These are phyloP conservation scores for Fusarium redolens DNA, from an alignment of 2,329 filamentous ascomycete species.

Conservation along the genomic window DNA sequence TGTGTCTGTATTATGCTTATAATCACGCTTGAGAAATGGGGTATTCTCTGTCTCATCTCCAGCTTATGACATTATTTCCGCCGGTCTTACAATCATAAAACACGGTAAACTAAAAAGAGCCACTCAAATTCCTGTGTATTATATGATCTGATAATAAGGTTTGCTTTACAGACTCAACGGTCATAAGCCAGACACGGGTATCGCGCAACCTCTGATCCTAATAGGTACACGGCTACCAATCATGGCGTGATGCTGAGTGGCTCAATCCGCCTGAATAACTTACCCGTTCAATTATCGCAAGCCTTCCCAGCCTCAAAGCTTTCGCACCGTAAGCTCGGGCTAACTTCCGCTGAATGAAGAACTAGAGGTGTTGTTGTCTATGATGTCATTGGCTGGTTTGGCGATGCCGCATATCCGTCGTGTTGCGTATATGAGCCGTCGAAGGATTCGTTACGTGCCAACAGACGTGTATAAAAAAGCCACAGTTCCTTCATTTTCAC, in stretches of 20 bases:
- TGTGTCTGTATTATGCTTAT: no score
- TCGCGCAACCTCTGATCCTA: not conserved
- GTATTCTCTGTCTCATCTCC: no score
- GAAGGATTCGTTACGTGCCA: not conserved
- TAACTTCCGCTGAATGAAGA: not conserved
- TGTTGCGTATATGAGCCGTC: not conserved
- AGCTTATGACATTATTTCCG: not conserved
- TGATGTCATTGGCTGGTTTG: slow-evolving; percentile 2
- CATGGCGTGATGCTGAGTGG: not conserved
- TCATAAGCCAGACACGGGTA: not conserved
- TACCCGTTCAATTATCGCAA: not conserved
- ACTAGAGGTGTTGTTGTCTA: not conserved
- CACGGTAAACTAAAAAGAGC: no score
- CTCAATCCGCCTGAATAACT: not conserved
- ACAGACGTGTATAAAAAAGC: not conserved
- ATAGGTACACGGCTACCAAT: not conserved
- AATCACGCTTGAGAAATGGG: no score
- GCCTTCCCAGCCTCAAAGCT: not conserved
- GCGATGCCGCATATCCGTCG: not conserved
- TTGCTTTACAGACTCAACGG: no score
- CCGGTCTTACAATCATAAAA: no score
- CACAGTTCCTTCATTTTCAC: no score
- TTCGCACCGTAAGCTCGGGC: not conserved
- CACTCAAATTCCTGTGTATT: not conserved
- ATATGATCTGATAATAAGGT: not conserved